These are phyloP conservation scores for Rhizophagus sp. DNA, from an alignment of 192 early-diverging fungal genomes.

Conservation along the genomic window DNA sequence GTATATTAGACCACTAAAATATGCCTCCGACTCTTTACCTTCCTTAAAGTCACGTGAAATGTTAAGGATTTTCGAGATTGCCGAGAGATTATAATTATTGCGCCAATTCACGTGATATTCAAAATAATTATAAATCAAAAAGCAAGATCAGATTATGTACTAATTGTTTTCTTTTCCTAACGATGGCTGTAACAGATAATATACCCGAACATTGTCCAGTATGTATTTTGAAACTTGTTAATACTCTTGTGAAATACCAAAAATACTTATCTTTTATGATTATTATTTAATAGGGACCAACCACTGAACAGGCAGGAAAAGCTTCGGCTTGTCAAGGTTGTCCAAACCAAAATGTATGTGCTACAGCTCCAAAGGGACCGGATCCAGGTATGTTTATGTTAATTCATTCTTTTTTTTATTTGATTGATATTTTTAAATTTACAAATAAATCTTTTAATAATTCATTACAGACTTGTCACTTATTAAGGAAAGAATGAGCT, in stretches of 20 bases:
- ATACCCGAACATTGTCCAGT: constrained; percentile 77
- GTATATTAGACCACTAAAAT: too few species aligned
- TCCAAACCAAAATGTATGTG: constrained; percentile 77
- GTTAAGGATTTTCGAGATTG: too few species aligned
- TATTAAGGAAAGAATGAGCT: constrained; percentile 61
- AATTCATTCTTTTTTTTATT: neutral
- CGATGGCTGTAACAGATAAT: constrained; percentile 42
- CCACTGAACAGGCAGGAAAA: constrained; percentile 70
- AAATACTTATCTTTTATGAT: neutral
- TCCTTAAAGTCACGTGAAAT: too few species aligned
- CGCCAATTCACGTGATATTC: too few species aligned
- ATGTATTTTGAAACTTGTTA: constrained; percentile 8
- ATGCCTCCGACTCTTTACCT: too few species aligned
- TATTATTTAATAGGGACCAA: constrained; percentile 54
- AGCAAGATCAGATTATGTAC: too few species aligned
- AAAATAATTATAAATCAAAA: too few species aligned
- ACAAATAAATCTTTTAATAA: neutral
- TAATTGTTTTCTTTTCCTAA: too few species aligned
- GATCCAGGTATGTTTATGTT: constrained; percentile 59
- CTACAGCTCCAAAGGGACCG: constrained; percentile 74
- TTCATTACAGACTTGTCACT: constrained; percentile 58
- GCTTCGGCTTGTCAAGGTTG: constrained; percentile 79
- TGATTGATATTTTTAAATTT: neutral
- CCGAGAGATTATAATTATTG: too few species aligned
- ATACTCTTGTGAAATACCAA: too few species aligned